Conservation (phyloP, 106 monocot genomes). For the Posidonia australis region DNA sequence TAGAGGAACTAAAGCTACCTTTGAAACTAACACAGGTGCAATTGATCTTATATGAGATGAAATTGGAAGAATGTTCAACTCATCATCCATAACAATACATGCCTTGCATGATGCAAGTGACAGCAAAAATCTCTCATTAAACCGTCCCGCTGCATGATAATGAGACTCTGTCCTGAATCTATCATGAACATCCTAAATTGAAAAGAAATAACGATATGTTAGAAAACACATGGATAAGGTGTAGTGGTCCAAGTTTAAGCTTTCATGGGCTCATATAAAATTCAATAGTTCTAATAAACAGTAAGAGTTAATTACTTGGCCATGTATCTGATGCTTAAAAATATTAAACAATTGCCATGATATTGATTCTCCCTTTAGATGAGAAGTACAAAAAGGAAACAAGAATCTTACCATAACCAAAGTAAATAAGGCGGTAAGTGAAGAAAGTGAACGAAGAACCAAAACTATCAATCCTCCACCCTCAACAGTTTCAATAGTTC, state of each 20-base stretch:
- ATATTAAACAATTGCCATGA: too few relatives aligned
- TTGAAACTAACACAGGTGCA: constrained; percentile 38
- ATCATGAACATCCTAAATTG: constrained; percentile 84
- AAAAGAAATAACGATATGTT: not conserved
- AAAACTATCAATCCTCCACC: constrained; percentile 91
- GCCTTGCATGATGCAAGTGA: constrained; percentile 94
- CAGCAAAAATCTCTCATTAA: constrained; percentile 88
- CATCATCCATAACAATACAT: constrained; percentile 96
- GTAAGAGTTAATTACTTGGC: too few relatives aligned
- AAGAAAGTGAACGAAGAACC: constrained; percentile 74
- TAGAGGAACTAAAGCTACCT: constrained; percentile 31
- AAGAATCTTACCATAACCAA: constrained; percentile 81
- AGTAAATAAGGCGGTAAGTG: constrained; percentile 85
- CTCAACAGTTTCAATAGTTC: constrained; percentile 98
- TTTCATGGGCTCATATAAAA: too few relatives aligned
- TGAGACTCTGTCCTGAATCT: constrained; percentile 97
- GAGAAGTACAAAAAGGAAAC: not conserved
- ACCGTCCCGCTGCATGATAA: constrained; percentile 50
- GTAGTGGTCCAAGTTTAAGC: too few relatives aligned
- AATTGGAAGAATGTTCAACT: constrained; percentile 86
- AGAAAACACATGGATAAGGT: not conserved
- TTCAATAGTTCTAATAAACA: too few relatives aligned
- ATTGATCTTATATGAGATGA: constrained; percentile 87
- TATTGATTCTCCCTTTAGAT: too few relatives aligned
- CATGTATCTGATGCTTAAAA: too few relatives aligned